phyloP scores from a whole-genome alignment of 345 rosid genomes.

The Sisymbrium altissimum region DNA sequence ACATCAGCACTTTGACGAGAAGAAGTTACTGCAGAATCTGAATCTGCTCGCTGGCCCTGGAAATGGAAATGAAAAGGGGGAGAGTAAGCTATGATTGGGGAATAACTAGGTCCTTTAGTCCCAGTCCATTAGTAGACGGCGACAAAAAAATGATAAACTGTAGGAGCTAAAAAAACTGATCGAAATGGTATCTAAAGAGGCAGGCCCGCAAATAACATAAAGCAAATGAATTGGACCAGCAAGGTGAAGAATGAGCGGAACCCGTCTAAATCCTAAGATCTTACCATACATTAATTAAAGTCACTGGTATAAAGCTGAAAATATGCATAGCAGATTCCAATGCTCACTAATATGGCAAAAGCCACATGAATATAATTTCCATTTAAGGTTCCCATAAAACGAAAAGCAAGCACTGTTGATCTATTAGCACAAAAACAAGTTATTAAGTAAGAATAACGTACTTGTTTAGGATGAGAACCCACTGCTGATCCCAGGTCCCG shows the following conservation, averaged over 20 bases:
- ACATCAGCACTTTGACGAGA: conserved; percentile 83
- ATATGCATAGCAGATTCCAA: conserved; percentile 5
- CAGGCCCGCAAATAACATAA: conserved; percentile 5
- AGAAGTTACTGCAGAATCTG: conserved; percentile 87
- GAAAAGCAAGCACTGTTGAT: background rate
- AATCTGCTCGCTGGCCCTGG: conserved; percentile 84
- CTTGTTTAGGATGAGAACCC: conserved; percentile 85
- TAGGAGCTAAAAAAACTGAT: background rate
- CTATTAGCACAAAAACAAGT: conserved; percentile 2
- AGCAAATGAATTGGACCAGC: background rate
- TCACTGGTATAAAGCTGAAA: conserved; percentile 6
- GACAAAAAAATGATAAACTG: background rate
- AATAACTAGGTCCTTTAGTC: conserved; percentile 8
- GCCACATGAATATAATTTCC: background rate
- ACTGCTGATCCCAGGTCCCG: conserved; percentile 89
- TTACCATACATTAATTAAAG: background rate
- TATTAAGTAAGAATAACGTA: conserved; percentile 37
- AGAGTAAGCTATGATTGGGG: conserved; percentile 12
- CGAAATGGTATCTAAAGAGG: background rate
- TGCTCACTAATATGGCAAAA: conserved; percentile 5
- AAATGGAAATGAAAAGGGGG: conserved; percentile 21
- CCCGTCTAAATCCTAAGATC: background rate
- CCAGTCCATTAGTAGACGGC: background rate
- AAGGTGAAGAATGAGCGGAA: background rate
- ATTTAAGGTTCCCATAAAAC: background rate